Evolutionary conservation across 202 grass and related monocot species (phyloP), one percentile per base, ranked within the genome.

Genomic region (Tripidium arundinaceum): DNA sequence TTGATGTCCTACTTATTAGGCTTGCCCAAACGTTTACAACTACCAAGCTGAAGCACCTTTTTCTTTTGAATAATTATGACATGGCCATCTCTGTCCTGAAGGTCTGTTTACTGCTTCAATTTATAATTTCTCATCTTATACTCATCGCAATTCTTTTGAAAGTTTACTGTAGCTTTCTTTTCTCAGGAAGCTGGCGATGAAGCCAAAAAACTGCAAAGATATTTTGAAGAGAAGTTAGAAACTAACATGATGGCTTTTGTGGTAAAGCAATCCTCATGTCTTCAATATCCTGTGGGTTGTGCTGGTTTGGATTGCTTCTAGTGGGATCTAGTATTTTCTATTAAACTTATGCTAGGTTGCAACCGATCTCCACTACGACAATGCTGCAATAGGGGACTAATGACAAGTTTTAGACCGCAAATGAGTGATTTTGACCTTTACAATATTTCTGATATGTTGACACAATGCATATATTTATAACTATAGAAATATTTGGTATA

Each of bases 51-150:
- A 86, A 89, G 22, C 85, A 91, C 79, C 84, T 97, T 55, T 97
- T 97, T 81, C 89, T 97, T 81, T 85, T 92, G 78, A 97, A 97
- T 90, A 97, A 98, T 81, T 92, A 92, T 87, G 94, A 94, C 79
- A 92, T 98, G 91, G 81, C 84, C 42, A 89, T 98, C 83, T 80
- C 91, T 84, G 75, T 98, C 70, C 72, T 98, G 49, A 94, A 98
- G 94, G 91, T 97, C 79, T 31, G 63, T 78, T 63, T 72, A 3
- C 72, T 47, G 12, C 41, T 47, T 70, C 49, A 54, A 34, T 49
- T 27, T 69, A 13, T 70, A 49, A 12, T 64, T 36, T 55, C 47
- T 26, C 29, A 28, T 65, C n/a, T 70, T 58, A 28, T 59, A 34
- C n/a, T 57, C 46, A 34, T 27, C 4, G 31, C 2, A 45, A 14